Conservation (phyloP, 1,284 basidiomycete genomes). For the Trametes versicolor region DNA sequence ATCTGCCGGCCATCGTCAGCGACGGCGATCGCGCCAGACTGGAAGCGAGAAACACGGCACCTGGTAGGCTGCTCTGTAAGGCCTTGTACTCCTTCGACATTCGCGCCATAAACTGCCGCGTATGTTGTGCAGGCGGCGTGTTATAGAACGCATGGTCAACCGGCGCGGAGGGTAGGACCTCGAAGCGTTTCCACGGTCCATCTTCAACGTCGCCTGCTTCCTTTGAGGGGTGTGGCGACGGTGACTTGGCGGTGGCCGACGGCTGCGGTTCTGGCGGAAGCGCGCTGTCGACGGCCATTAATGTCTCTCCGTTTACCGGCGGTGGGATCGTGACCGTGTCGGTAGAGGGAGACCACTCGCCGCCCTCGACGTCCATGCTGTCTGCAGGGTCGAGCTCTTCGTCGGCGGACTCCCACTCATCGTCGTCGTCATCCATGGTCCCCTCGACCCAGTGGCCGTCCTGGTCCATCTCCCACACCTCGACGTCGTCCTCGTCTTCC, state of each 20-base stretch:
- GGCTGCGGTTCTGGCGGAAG: slow-evolving; percentile 26
- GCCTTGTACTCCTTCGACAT: slow-evolving; percentile 87
- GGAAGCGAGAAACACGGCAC: slow-evolving; percentile 51
- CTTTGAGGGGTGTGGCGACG: slow-evolving; percentile 41
- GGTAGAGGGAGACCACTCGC: slow-evolving; percentile 42
- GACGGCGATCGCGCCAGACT: slow-evolving; percentile 1
- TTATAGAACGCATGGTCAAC: slow-evolving; percentile 82
- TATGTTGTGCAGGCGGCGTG: slow-evolving; percentile 68
- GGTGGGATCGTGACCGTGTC: slow-evolving; percentile 35
- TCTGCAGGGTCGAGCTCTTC: slow-evolving; percentile 37
- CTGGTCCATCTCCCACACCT: slow-evolving; percentile 65
- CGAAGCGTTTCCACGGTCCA: slow-evolving; percentile 78
- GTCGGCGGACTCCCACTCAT: slow-evolving; percentile 43
- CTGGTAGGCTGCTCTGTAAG: slow-evolving; percentile 82
- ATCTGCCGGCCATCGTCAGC: slow-evolving; percentile 49
- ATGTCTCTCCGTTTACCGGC: slow-evolving; percentile 27
- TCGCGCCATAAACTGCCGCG: slow-evolving; percentile 78
- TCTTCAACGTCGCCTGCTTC: slow-evolving; percentile 40
- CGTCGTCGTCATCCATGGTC: slow-evolving; percentile 47
- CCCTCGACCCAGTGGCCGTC: slow-evolving; percentile 59
- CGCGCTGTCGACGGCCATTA: slow-evolving; percentile 20
- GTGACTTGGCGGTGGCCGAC: slow-evolving; percentile 32
- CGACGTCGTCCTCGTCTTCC: slow-evolving; percentile 49
- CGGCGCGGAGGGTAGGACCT: slow-evolving; percentile 79
- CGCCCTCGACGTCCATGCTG: slow-evolving; percentile 38